Base-by-base conservation (phyloP, 305 asterid species). In the Plantago coronopus region DNA sequence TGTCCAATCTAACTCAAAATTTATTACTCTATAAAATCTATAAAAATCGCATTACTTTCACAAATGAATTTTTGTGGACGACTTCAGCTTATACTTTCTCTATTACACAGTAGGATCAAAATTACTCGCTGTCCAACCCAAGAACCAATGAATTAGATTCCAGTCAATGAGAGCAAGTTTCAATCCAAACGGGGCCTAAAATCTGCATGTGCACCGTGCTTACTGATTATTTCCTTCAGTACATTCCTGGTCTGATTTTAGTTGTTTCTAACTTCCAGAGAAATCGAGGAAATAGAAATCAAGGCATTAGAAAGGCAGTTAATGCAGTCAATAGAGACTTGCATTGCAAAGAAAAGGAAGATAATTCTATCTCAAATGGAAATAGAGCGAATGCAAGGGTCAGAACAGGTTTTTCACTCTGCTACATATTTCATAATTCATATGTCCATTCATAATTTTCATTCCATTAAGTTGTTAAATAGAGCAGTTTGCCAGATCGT, bases 241-340 rank as follows among this genome's bases (percentile, higher is more conserved):
- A 46, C 51, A 56, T 56, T 62, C 43, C 43, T 61, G 61, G 49
- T 34, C 74, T 72, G 25, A 53, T 54, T 76, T 72, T 67, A 5
- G 0, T 48, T 58, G 40, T 70, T 63, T 13, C 22, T 42, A 18
- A 62, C 66, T 59, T 67, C 72, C 72, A 91, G 99, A 70, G 99
- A 89, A 78, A 93, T 93, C 65, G 99, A 87, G 71, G 99, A 93
- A 78, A 70, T 84, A 57, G 97, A 93, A 71, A 89, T 93, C 75
- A 89, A 83, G 76, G 85, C 83, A 31, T 76, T 89, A 66, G 99
- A 93, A 73, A 85, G 99, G 77, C 99, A 93, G 81, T 78, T 93
- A 21, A 83, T 93, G 87, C 97, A 89, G 77, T 93, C 96, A 60
- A 81, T 93, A 34, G 99, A 93, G 83, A 93, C 97, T 61, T 85